Evolutionary conservation across 108 stramenopile genomes (phyloP).

Genomic region (Conticribra weissflogii): DNA sequence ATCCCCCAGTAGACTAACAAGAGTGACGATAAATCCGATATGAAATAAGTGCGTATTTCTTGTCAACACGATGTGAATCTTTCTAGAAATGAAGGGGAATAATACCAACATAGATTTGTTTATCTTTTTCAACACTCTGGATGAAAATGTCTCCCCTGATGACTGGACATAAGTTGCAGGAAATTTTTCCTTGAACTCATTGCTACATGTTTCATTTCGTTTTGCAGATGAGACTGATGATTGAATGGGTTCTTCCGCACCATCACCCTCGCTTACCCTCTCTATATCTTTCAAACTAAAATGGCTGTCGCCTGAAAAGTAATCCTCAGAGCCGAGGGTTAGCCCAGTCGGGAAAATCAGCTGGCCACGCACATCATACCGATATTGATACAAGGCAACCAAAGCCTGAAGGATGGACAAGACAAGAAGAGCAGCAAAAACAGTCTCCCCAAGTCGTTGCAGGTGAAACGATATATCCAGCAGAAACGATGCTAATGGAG

Average conservation of each 20-base stretch:
- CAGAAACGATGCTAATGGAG: slow-evolving; percentile 4
- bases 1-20: slow-evolving; percentile 50
- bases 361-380: slow-evolving; percentile 61
- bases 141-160: slow-evolving; percentile 1
- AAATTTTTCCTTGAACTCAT: background rate
- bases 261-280: background rate
- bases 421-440: slow-evolving; percentile 48
- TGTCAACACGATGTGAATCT: slow-evolving; percentile 45
- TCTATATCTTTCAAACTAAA: background rate
- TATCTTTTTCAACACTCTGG: slow-evolving; percentile 35
- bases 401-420: slow-evolving; percentile 59
- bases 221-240: too few relatives aligned
- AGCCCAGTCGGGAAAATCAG: slow-evolving; percentile 61
- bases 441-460: slow-evolving; percentile 48
- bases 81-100: slow-evolving; percentile 53
- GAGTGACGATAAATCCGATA: slow-evolving; percentile 54
- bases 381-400: slow-evolving; percentile 64
- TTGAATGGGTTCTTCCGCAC: too few relatives aligned
- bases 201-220: background rate
- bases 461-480: slow-evolving; percentile 18
- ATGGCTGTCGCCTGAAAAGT: background rate
- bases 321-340: slow-evolving; percentile 53
- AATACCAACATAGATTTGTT: slow-evolving; percentile 61
- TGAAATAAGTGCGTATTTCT: slow-evolving; percentile 62
- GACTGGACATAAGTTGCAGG: background rate